These are phyloP conservation scores for Posidonia australis DNA, from an alignment of 106 monocot genomes.

Conservation along the genomic window DNA sequence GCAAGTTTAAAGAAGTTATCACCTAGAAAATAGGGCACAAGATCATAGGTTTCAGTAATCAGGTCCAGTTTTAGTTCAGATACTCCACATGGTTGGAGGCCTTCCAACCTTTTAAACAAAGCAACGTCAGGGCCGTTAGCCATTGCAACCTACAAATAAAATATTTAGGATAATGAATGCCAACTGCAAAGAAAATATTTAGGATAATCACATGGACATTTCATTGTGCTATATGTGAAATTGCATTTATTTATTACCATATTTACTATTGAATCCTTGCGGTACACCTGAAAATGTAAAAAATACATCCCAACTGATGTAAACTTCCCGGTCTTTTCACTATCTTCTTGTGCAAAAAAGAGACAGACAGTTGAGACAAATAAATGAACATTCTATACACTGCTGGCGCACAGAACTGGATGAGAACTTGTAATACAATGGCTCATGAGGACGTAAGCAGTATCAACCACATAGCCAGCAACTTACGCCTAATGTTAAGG, in stretches of 20 bases:
- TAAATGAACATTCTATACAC: background rate
- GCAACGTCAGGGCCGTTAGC: conserved; percentile 91
- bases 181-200: no score
- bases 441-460: no score
- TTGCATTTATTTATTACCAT: conserved; percentile 27
- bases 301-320: conserved; percentile 95
- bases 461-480: no score
- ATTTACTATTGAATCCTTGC: conserved; percentile 74
- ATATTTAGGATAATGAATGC: no score
- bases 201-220: no score
- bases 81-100: conserved; percentile 90
- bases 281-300: conserved; percentile 89
- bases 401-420: no score
- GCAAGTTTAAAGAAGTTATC: conserved; percentile 96
- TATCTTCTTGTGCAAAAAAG: conserved; percentile 50
- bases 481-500: no score
- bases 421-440: no score
- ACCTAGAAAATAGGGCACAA: conserved; percentile 28
- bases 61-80: conserved; percentile 62
- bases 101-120: conserved; percentile 92
- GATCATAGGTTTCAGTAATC: background rate
- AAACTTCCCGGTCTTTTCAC: conserved; percentile 74
- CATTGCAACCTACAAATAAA: conserved; percentile 69
- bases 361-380: background rate
- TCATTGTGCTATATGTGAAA: background rate